These are phyloP conservation scores for Sarcocystis neurona DNA, from an alignment of 169 alveolate genomes.

Conservation along the genomic window DNA sequence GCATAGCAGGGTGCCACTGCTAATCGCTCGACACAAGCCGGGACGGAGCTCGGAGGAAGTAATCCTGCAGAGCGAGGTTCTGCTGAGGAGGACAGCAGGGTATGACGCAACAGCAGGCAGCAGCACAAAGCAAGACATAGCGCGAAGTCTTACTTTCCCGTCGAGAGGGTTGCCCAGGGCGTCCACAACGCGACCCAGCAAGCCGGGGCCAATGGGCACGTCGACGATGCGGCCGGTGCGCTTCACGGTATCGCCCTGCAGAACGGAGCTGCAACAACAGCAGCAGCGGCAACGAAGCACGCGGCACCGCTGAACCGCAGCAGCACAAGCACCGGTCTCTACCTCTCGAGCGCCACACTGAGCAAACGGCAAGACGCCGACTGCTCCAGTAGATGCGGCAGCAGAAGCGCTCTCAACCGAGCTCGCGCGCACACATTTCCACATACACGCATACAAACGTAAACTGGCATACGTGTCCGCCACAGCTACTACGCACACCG, in stretches of 20 bases:
- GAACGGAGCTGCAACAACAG: slow-evolving; percentile 84
- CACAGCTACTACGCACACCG: too few relatives aligned
- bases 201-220: slow-evolving; percentile 95
- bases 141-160: slow-evolving; percentile 73
- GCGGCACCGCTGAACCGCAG: too few relatives aligned
- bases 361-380: neutral
- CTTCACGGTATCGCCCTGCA: slow-evolving; percentile 91
- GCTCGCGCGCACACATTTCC: neutral
- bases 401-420: neutral
- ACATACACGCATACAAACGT: neutral
- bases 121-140: neutral
- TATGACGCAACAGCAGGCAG: neutral
- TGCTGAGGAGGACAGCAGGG: too few relatives aligned
- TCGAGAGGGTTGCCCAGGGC: slow-evolving; percentile 98
- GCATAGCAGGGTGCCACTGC: neutral
- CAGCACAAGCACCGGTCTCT: too few relatives aligned
- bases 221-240: slow-evolving; percentile 95
- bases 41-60: neutral
- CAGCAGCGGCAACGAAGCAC: neutral
- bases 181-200: slow-evolving; percentile 97
- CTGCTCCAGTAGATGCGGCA: neutral
- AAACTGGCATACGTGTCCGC: too few relatives aligned
- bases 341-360: neutral
- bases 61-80: too few relatives aligned
- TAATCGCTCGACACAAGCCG: neutral